Evolutionary conservation across 2,329 filamentous ascomycete genomes (phyloP).

Genomic region (Dothidotthia symphoricarpi): DNA sequence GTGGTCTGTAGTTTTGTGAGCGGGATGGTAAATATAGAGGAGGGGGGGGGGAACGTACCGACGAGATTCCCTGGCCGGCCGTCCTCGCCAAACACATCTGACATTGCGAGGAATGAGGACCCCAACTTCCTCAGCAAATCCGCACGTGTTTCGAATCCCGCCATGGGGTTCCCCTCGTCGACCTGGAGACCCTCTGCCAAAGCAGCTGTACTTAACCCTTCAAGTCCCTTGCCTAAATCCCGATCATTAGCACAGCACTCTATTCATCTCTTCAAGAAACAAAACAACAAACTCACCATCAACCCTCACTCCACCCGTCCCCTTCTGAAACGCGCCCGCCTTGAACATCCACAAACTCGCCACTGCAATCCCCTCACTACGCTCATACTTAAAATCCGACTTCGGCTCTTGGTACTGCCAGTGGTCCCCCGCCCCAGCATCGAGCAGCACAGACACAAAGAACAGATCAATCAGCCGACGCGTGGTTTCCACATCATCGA

Average conservation of each 20-base stretch:
- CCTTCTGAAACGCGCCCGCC: slow-evolving; percentile 67
- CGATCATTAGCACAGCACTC: background rate
- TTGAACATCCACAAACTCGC: slow-evolving; percentile 88
- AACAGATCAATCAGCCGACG: slow-evolving; percentile 75
- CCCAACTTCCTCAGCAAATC: slow-evolving; percentile 72
- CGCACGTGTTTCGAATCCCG: slow-evolving; percentile 81
- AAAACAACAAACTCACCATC: slow-evolving; percentile 58
- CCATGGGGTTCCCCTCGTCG: slow-evolving; percentile 65
- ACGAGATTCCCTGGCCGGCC: slow-evolving; percentile 89
- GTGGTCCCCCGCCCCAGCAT: slow-evolving; percentile 80
- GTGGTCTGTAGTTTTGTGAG: slow-evolving; percentile 10
- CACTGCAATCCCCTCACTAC: slow-evolving; percentile 83
- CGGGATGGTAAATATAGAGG: background rate
- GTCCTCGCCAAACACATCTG: slow-evolving; percentile 74
- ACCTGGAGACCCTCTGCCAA: slow-evolving; percentile 82
- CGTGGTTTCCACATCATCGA: slow-evolving; percentile 70
- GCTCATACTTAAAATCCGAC: slow-evolving; percentile 72
- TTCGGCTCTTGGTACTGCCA: slow-evolving; percentile 91
- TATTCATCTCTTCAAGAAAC: background rate
- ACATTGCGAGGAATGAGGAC: slow-evolving; percentile 68
- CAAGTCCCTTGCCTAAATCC: slow-evolving; percentile 57
- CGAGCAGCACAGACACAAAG: slow-evolving; percentile 74
- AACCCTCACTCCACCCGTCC: slow-evolving; percentile 55
- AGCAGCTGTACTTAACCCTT: slow-evolving; percentile 66
- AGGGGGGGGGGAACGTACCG: slow-evolving; percentile 54